Evolutionary conservation across 1,284 basidiomycete genomes (phyloP), one percentile per base, ranked within the genome.

Genomic region (Porogramme epimiltina): DNA sequence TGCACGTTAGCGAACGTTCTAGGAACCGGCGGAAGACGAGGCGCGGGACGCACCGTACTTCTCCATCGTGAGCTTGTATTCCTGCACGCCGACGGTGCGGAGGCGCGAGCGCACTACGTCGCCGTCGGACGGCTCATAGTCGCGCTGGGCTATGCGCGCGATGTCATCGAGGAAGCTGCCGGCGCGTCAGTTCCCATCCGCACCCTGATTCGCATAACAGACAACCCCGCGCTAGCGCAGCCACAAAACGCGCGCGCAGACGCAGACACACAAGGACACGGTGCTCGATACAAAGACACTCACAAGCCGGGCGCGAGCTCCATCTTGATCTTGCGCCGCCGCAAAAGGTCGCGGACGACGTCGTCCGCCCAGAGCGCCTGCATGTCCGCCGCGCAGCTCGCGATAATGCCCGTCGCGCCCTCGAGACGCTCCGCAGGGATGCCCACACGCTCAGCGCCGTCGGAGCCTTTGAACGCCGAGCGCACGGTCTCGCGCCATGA

Each of bases 271-370:
- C 15, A 19, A 16, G 42, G 26, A 42, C 28, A 31, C n/a, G 47
- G 42, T 24, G 15, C 28, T 6, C 8, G 13, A 6, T 6, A 22
- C 22, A 24, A 45, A 47, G 47, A 34, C n/a, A 76, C 86, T 70
- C 63, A 89, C 88, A 88, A 89, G 26, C 85, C 85, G 25, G 87
- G 78, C 6, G 77, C 71, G 58, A 89, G 87, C 60, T 87, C 83
- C 34, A 87, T 65, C 56, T 77, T 70, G 16, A 78, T 65, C 54
- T 77, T 81, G 36, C 77, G 73, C 41, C 78, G 66, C 37, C 59
- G 63, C 44, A 90, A 65, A 63, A 85, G 72, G 54, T 83, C 79
- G 45, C 75, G 74, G 3, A 90, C 78, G 13, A 77, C 70, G 3
- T 71, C 46, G 59, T 90, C 87, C 39, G 75, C 73, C 87, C 88